Evolutionary conservation across 2,329 filamentous ascomycete genomes (phyloP).

Genomic region (Fusarium torreyae): DNA sequence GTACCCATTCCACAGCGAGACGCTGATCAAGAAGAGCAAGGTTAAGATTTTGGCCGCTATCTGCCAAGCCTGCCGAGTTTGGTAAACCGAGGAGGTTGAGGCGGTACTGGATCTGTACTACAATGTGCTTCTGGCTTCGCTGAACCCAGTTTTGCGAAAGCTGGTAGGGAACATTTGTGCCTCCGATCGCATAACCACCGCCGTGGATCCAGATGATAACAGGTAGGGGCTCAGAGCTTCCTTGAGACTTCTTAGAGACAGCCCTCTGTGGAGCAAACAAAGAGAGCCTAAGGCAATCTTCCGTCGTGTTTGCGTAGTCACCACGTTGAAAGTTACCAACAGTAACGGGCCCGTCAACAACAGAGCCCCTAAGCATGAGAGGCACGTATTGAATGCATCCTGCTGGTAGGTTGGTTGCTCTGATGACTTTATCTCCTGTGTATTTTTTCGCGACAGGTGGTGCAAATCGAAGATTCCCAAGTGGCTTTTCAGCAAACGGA

Average conservation of each 20-base stretch:
- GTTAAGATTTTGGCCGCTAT: conserved; percentile 25
- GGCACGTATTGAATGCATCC: conserved; percentile 41
- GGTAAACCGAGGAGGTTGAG: conserved; percentile 38
- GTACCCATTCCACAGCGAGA: conserved; percentile 43
- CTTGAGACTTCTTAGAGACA: rapidly evolving
- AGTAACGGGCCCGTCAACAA: conserved; percentile 7
- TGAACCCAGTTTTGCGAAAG: conserved; percentile 37
- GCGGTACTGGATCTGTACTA: conserved; percentile 39
- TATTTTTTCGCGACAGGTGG: conserved; percentile 12
- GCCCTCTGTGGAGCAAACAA: conserved; percentile 22
- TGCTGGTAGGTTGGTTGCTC: conserved; percentile 9
- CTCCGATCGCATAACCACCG: conserved; percentile 24
- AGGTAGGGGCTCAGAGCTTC: background rate
- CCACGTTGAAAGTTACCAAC: conserved; percentile 35
- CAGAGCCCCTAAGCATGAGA: conserved; percentile 12
- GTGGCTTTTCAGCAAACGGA: conserved; percentile 33
- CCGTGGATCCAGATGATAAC: conserved; percentile 39
- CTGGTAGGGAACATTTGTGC: conserved; percentile 32
- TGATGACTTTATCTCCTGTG: background rate
- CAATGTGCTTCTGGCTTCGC: conserved; percentile 37
- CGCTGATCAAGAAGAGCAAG: conserved; percentile 39
- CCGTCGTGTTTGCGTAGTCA: conserved; percentile 37
- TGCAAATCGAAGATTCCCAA: conserved; percentile 27
- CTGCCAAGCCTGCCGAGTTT: conserved; percentile 16
- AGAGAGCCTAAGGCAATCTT: conserved; percentile 38